Percentiles rank a stretch among this genome's conserved stretches.
Conservation (phyloP, 2,329 filamentous ascomycete genomes). For the Colletotrichum sp. region DNA sequence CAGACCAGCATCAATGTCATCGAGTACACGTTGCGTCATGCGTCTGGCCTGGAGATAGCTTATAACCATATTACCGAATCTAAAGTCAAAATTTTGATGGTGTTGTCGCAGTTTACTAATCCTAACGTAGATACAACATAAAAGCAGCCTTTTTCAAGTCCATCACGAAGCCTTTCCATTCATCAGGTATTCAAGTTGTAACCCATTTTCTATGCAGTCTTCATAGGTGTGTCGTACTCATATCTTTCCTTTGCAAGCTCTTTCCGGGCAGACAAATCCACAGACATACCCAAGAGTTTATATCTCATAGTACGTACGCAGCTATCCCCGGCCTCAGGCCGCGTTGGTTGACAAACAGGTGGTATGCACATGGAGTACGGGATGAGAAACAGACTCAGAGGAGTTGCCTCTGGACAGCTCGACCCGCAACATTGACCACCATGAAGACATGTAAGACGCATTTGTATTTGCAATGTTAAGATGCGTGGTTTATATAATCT, state of each 20-base stretch:
- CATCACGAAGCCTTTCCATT: rapidly evolving
- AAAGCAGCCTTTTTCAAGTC: rapidly evolving
- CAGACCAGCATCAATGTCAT: background rate
- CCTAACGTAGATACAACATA: background rate
- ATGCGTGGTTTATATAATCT: background rate
- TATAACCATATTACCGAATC: rapidly evolving
- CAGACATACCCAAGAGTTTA: background rate
- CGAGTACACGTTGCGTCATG: background rate
- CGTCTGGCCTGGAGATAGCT: background rate
- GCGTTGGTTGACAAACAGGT: rapidly evolving
- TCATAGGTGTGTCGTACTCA: background rate
- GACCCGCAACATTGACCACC: background rate
- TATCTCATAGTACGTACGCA: background rate
- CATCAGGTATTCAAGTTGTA: background rate
- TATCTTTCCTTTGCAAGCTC: background rate
- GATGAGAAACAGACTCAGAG: background rate
- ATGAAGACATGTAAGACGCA: background rate
- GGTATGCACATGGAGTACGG: background rate
- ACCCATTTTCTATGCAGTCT: background rate
- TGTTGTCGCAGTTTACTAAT: background rate
- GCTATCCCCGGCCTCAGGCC: rapidly evolving
- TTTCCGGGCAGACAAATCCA: background rate
- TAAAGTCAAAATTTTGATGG: background rate
- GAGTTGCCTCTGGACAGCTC: background rate
- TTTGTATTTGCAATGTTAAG: background rate